Evolutionary conservation across 192 early-diverging fungal species (phyloP), one percentile per base, ranked within the genome.

Genomic region (Dissophora globulifera): DNA sequence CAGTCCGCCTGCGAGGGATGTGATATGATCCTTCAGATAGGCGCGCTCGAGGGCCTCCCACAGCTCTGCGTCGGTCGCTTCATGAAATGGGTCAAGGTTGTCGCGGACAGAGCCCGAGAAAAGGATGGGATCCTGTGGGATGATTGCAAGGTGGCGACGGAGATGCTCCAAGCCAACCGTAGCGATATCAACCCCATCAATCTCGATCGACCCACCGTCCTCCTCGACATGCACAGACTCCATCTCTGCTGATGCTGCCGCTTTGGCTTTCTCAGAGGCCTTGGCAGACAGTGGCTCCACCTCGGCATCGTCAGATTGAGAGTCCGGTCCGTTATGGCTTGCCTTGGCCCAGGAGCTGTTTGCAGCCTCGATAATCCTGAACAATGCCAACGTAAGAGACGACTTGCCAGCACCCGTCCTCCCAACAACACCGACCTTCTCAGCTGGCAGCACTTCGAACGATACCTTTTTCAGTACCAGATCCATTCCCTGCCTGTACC

Each of bases 101-200:
- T 82, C 90, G 58, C 69, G 85, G 59, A 71, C 86, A 55, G 60
- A 83, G 3, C 89, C 85, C 0, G 81, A 67, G 27, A 94, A 86
- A 17, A 93, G 51, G 3, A 86, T 85, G 3, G 94, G 86, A 16
- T 94, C 90, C 67, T 97, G 95, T 10, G 95, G 94, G 49, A 97
- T 96, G 31, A 97, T 89, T 15, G 89, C 80, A 43, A 97, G 58
- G 8, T 85, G 79, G 50, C 79, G 83, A 20, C 92, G 82, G 19
- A 95, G 68, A 40, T 87, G 79, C 10, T 81, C 62, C 0, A 94
- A 79, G 8, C 85, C 84, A 0, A 94, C 58, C 0, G 75, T 84
- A 27, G 80, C 59, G 29, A 94, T 87, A 38, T 94, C 92, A 8
- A 92, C 61, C n/a, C 85, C 88, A 76, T 94, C 94, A 61, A 97